Evolutionary conservation across 371 early-diverging fungal genomes (phyloP).

Genomic region (Haplosporangium sp.): DNA sequence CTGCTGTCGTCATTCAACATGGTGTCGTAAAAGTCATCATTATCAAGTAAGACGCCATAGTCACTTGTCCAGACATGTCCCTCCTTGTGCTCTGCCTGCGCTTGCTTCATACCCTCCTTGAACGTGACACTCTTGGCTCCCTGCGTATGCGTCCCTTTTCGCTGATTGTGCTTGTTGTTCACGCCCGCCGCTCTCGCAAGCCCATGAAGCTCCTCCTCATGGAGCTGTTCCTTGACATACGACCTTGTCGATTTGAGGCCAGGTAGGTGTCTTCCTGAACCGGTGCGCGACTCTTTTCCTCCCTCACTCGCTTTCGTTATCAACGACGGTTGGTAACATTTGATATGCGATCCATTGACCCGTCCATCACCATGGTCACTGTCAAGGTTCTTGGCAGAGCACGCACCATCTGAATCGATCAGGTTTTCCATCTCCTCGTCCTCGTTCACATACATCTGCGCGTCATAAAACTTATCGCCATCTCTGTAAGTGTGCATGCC

Average conservation of each 20-base stretch:
- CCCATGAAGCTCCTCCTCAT: constrained; percentile 21
- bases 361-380: too few species aligned
- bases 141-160: too few species aligned
- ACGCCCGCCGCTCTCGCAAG: neutral
- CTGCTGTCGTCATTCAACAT: constrained; percentile 2
- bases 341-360: too few species aligned
- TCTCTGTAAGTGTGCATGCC: neutral
- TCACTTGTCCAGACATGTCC: neutral
- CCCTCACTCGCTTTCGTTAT: too few species aligned
- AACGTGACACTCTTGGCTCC: neutral
- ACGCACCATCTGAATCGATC: too few species aligned
- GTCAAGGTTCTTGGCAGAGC: too few species aligned
- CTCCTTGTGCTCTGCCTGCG: neutral
- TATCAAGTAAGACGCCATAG: neutral
- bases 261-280: neutral
- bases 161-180: too few species aligned
- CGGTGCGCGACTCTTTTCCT: neutral
- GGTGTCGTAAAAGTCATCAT: neutral
- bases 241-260: constrained; percentile 5
- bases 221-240: constrained; percentile 23
- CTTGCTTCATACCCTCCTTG: neutral
- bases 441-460: too few species aligned
- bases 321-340: too few species aligned
- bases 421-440: too few species aligned
- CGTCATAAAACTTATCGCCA: neutral